Evolutionary conservation across 169 alveolate species (phyloP).

Genomic region (Plasmodium malariae): DNA sequence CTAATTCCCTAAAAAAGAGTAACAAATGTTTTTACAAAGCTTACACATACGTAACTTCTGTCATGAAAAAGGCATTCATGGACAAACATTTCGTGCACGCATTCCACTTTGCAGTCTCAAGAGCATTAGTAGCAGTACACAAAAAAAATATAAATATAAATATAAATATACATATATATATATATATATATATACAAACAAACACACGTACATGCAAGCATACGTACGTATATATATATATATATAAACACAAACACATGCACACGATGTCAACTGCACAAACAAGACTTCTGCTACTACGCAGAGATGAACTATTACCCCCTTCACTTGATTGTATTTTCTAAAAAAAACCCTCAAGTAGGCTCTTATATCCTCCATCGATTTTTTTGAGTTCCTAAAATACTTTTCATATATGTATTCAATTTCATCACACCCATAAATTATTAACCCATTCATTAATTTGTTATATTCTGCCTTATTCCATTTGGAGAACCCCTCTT

Average conservation of each 20-base stretch:
- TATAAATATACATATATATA: slow-evolving; percentile 4
- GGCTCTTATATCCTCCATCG: slow-evolving; percentile 51
- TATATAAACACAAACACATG: neutral
- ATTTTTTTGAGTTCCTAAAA: slow-evolving; percentile 48
- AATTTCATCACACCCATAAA: slow-evolving; percentile 40
- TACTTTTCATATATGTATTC: slow-evolving; percentile 54
- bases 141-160: neutral
- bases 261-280: too few species aligned
- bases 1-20: slow-evolving; percentile 39
- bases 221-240: neutral
- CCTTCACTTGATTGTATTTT: slow-evolving; percentile 44
- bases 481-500: slow-evolving; percentile 62
- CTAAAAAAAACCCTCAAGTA: slow-evolving; percentile 48
- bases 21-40: neutral
- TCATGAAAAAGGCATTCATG: too few species aligned
- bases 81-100: too few species aligned
- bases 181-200: neutral
- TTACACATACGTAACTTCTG: neutral
- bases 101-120: too few species aligned
- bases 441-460: slow-evolving; percentile 46
- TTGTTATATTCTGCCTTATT: slow-evolving; percentile 65
- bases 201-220: neutral
- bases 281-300: too few species aligned
- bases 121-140: too few species aligned
- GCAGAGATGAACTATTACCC: slow-evolving; percentile 14